phyloP scores from a whole-genome alignment of 768 basidiomycete species.

The Termitomyces sp. region DNA sequence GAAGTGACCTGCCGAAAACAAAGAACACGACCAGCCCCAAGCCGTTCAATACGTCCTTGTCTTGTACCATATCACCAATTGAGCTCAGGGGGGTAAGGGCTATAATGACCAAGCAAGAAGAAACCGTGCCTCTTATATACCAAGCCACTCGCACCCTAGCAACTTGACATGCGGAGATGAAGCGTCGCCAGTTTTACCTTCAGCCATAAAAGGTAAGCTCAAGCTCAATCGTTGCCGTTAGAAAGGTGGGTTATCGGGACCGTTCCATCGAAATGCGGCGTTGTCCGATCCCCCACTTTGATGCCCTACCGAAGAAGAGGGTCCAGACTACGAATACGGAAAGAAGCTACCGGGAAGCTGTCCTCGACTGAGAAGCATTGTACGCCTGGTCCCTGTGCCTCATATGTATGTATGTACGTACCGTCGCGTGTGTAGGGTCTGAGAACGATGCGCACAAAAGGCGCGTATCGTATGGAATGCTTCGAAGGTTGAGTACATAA shows the following conservation, averaged over 20 bases:
- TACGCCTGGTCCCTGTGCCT: too few species aligned
- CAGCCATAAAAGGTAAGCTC: not conserved
- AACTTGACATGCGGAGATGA: not conserved
- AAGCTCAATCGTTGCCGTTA: not conserved
- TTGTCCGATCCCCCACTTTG: too few species aligned
- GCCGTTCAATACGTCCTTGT: slow-evolving; percentile 4
- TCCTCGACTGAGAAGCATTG: too few species aligned
- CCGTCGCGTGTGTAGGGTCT: too few species aligned
- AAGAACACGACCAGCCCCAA: slow-evolving; percentile 11
- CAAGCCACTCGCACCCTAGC: not conserved
- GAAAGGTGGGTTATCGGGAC: not conserved
- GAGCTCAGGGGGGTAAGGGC: not conserved
- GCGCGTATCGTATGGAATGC: too few species aligned
- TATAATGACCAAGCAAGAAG: not conserved
- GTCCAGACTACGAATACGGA: not conserved
- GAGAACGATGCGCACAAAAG: too few species aligned
- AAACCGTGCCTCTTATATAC: not conserved
- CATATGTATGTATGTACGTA: too few species aligned
- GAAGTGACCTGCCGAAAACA: not conserved
- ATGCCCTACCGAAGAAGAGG: not conserved
- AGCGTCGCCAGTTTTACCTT: not conserved
- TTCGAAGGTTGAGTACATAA: too few species aligned
- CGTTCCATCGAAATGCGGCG: not conserved
- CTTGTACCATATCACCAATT: not conserved
- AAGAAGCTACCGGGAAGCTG: not conserved